Evolutionary conservation across 2,329 filamentous ascomycete species (phyloP).

Genomic region (Trichoderma sp.): DNA sequence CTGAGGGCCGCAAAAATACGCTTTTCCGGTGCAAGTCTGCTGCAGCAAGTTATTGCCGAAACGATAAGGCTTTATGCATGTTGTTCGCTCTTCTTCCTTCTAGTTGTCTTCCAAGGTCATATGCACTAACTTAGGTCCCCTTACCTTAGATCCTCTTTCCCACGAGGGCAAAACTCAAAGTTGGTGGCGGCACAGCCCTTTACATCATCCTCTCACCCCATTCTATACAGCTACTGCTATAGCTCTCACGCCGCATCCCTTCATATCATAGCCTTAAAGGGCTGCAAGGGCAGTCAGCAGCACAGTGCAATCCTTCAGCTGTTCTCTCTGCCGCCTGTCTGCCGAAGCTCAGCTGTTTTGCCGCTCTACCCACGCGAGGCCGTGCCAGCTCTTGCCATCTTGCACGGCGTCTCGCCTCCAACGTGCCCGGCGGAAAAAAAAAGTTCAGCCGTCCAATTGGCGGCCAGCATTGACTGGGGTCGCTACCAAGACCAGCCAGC

Average conservation of each 20-base stretch:
- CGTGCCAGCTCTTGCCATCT: slow-evolving; percentile 9
- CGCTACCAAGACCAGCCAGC: slow-evolving; percentile 34
- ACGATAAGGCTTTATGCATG: slow-evolving; percentile 25
- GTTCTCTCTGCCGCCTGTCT: not conserved
- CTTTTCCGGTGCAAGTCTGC: slow-evolving; percentile 3
- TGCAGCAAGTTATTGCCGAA: not conserved
- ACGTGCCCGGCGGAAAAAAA: not conserved
- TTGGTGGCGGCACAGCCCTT: slow-evolving; percentile 10
- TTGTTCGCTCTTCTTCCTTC: slow-evolving; percentile 13
- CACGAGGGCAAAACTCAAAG: not conserved
- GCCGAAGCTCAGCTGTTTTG: not conserved
- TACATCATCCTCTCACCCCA: slow-evolving; percentile 4
- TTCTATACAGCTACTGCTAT: not conserved
- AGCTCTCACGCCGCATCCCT: not conserved
- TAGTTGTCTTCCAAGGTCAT: not conserved
- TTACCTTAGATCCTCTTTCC: slow-evolving; percentile 19
- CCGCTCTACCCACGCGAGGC: not conserved
- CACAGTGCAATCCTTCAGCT: not conserved
- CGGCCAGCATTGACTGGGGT: slow-evolving; percentile 37
- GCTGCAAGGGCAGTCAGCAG: not conserved
- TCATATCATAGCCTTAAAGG: not conserved
- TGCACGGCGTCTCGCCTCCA: slow-evolving; percentile 15
- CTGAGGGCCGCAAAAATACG: slow-evolving; percentile 2
- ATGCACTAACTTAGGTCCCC: slow-evolving; percentile 13
- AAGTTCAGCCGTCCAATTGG: slow-evolving; percentile 34